phyloP scores from a whole-genome alignment of 1,139 yeast species.

The Blastobotrys illinoisensis region DNA sequence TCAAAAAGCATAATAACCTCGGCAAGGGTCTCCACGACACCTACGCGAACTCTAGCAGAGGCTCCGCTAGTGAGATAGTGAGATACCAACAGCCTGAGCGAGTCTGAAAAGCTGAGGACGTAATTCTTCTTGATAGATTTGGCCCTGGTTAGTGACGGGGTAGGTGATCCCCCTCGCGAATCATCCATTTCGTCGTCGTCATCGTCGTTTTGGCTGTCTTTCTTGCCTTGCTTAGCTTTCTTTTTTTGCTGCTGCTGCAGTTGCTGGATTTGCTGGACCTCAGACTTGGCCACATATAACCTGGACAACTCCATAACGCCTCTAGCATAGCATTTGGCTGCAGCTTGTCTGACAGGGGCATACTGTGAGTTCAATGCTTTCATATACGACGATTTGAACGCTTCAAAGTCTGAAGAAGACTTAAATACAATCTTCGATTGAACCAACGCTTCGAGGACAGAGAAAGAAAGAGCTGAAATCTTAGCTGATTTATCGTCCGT shows the following conservation, averaged over 20 bases:
- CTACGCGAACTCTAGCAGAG: slow-evolving; percentile 25
- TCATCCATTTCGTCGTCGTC: slow-evolving; percentile 19
- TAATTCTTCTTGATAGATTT: slow-evolving; percentile 3
- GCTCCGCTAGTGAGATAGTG: slow-evolving; percentile 19
- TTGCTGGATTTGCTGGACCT: slow-evolving; percentile 17
- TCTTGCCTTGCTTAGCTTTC: slow-evolving; percentile 9
- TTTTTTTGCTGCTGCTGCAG: slow-evolving; percentile 12
- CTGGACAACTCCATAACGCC: slow-evolving; percentile 21
- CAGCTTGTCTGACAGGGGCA: slow-evolving; percentile 28
- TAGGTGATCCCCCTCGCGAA: slow-evolving; percentile 2
- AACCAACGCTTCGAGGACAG: slow-evolving; percentile 23
- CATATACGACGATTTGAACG: slow-evolving; percentile 22
- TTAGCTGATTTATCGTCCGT: slow-evolving; percentile 30
- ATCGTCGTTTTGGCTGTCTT: slow-evolving; percentile 7
- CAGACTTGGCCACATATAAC: slow-evolving; percentile 21
- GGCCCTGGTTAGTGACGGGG: slow-evolving; percentile 11
- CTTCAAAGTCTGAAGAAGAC: slow-evolving; percentile 29
- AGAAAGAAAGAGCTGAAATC: slow-evolving; percentile 28
- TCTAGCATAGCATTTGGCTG: slow-evolving; percentile 30
- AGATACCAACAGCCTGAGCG: slow-evolving; percentile 16
- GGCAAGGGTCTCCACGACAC: slow-evolving; percentile 28
- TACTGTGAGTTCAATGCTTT: slow-evolving; percentile 29
- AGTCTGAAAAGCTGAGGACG: slow-evolving; percentile 18
- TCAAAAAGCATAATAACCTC: slow-evolving; percentile 23
- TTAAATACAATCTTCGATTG: slow-evolving; percentile 23